Percentiles rank a stretch among this genome's conserved stretches.
phyloP scores from a whole-genome alignment of 345 rosid genomes.

The Sonneratia alba region DNA sequence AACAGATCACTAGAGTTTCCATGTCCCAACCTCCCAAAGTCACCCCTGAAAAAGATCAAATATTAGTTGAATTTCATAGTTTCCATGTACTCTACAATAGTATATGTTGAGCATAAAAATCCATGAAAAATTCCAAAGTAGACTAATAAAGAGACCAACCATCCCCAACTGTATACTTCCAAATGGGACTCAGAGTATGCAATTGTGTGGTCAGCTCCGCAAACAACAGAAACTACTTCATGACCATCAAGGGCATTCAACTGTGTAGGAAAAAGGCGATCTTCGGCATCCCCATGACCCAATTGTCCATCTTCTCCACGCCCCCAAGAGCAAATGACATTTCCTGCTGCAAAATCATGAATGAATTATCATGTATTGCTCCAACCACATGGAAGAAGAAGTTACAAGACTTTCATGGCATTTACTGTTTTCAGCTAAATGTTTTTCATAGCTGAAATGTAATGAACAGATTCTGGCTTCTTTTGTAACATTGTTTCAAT shows the following conservation, averaged over 20 bases:
- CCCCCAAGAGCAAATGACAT: conserved; percentile 90
- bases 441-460: not conserved
- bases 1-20: conserved; percentile 92
- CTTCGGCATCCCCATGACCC: conserved; percentile 94
- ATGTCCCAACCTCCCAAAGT: conserved; percentile 97
- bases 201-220: conserved; percentile 94
- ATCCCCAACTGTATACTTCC: conserved; percentile 59
- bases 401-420: not conserved
- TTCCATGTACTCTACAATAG: not conserved
- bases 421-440: not conserved
- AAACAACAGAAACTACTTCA: conserved; percentile 58
- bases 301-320: conserved; percentile 98
- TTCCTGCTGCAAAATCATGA: conserved; percentile 50
- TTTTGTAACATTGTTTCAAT: not conserved
- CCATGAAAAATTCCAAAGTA: not conserved
- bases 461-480: not conserved
- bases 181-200: conserved; percentile 56
- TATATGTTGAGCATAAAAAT: not conserved
- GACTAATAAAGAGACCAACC: not conserved
- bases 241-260: conserved; percentile 61
- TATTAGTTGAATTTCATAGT: not conserved
- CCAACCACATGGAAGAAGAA: not conserved
- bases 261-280: conserved; percentile 67
- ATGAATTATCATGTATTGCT: not conserved
- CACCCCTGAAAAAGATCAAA: conserved; percentile 60